Conservation (phyloP, 2,329 filamentous ascomycete genomes). For the Arthrocladium fulminans region DNA sequence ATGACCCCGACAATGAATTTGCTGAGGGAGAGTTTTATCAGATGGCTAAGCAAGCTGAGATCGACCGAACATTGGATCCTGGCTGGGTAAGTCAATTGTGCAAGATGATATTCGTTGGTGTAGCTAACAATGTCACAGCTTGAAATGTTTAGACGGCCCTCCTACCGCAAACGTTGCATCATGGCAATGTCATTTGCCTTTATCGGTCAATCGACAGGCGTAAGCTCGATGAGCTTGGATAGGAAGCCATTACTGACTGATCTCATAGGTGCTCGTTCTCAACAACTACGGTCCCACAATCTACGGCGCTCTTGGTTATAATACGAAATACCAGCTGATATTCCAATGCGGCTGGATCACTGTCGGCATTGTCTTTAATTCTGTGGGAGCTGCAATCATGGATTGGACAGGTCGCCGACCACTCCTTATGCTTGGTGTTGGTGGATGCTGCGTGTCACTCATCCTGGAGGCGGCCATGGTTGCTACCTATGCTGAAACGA, state of each 20-base stretch:
- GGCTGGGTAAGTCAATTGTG: conserved; percentile 10
- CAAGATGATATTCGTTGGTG: background rate
- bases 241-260: background rate
- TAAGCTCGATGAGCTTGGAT: background rate
- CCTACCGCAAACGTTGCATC: conserved; percentile 14
- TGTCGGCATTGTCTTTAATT: conserved; percentile 17
- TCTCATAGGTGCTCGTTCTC: conserved; percentile 12
- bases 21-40: conserved; percentile 16
- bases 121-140: conserved; percentile 1
- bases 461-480: conserved; percentile 19
- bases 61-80: conserved; percentile 14
- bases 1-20: conserved; percentile 14
- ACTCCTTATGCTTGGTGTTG: conserved; percentile 22
- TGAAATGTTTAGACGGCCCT: conserved; percentile 15
- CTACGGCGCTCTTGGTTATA: conserved; percentile 17
- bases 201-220: conserved; percentile 14
- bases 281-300: conserved; percentile 20
- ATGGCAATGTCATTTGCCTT: conserved; percentile 15
- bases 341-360: conserved; percentile 17
- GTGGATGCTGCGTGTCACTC: conserved; percentile 13
- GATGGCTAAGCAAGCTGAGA: conserved; percentile 16
- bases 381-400: conserved; percentile 15
- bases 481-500: conserved; percentile 13
- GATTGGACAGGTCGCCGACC: conserved; percentile 23
- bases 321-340: conserved; percentile 14